phyloP scores from a whole-genome alignment of 2,329 filamentous ascomycete species.

The Leptodontidium sp. region DNA sequence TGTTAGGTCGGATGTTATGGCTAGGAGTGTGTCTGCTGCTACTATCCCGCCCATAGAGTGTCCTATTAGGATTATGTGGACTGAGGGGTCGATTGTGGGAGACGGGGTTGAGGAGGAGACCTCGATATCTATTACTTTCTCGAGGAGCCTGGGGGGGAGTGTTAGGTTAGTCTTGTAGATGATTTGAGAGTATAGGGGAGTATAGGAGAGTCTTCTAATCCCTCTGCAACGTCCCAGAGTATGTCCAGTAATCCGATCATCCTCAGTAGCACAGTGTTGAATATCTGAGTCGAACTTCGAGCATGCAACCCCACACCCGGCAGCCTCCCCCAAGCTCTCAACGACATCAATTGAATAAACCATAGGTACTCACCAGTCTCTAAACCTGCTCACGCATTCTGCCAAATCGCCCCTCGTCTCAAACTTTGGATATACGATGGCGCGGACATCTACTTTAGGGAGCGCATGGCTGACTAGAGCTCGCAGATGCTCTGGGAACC shows the following conservation, averaged over 20 bases:
- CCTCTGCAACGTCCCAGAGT: not conserved
- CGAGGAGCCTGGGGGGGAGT: slow-evolving; percentile 71
- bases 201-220: not conserved
- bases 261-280: not conserved
- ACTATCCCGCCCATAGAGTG: slow-evolving; percentile 96
- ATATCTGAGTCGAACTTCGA: not conserved
- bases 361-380: slow-evolving; percentile 66
- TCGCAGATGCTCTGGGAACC: slow-evolving; percentile 77
- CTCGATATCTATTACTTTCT: slow-evolving; percentile 94
- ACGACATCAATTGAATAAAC: not conserved
- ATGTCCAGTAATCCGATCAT: not conserved
- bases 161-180: slow-evolving; percentile 18
- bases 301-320: not conserved
- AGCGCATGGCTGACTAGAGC: slow-evolving; percentile 69
- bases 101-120: slow-evolving; percentile 81
- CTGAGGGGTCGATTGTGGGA: slow-evolving; percentile 85
- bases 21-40: slow-evolving; percentile 85
- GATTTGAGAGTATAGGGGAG: not conserved
- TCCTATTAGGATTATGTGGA: slow-evolving; percentile 82
- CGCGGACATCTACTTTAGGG: slow-evolving; percentile 72
- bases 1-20: slow-evolving; percentile 56
- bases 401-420: slow-evolving; percentile 82
- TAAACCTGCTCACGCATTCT: slow-evolving; percentile 75
- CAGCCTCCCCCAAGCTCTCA: not conserved
- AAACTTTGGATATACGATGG: slow-evolving; percentile 80